Percentiles rank a stretch among this genome's conserved stretches.
These are phyloP conservation scores for Ephemerocybe angulata DNA, from an alignment of 768 basidiomycete species.

Conservation along the genomic window DNA sequence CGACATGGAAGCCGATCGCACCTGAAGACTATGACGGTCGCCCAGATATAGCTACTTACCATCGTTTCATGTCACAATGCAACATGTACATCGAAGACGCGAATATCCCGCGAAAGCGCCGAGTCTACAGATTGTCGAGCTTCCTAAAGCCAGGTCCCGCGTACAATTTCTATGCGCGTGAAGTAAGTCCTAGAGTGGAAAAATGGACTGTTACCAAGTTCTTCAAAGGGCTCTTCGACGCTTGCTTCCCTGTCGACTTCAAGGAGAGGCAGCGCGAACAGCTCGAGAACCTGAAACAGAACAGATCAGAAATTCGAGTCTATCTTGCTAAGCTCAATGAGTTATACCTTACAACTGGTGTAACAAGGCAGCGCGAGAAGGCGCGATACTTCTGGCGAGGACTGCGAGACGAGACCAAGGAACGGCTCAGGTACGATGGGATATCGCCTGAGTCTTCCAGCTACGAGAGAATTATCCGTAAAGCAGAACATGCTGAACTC, in stretches of 20 bases:
- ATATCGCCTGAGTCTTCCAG: neutral
- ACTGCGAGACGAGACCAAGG: neutral
- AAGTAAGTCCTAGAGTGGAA: constrained; percentile 19
- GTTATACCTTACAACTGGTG: neutral
- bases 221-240: constrained; percentile 29
- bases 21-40: too few relatives aligned
- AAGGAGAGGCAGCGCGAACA: constrained; percentile 20
- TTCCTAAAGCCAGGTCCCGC: constrained; percentile 28
- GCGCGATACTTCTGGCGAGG: neutral
- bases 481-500: neutral
- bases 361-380: neutral
- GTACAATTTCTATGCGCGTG: constrained; percentile 25
- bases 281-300: constrained; percentile 11
- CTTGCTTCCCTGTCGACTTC: constrained; percentile 30
- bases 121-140: constrained; percentile 19
- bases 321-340: neutral
- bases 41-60: too few relatives aligned
- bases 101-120: neutral
- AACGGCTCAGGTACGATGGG: neutral
- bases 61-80: constrained; percentile 17
- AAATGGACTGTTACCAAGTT: constrained; percentile 23
- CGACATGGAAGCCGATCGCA: too few relatives aligned
- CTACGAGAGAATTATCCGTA: neutral
- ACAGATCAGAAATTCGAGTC: neutral
- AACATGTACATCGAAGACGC: constrained; percentile 18